Percentiles rank a stretch among this genome's conserved stretches.
Evolutionary conservation across 2,329 filamentous ascomycete species (phyloP).

Genomic region (Penicillium sp.): DNA sequence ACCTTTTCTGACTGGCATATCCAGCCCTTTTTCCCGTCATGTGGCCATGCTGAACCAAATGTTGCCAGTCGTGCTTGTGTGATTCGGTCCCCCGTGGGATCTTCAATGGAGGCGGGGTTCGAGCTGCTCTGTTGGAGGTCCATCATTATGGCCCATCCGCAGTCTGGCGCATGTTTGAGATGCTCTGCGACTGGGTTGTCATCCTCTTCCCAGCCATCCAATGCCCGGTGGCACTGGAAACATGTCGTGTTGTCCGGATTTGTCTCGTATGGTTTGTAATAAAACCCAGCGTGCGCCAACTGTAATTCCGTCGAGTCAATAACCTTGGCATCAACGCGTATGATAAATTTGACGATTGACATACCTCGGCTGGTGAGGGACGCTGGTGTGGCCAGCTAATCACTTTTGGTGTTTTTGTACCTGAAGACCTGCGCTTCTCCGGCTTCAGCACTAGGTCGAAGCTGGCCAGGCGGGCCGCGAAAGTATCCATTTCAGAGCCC

Average conservation of each 20-base stretch:
- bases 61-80: conserved; percentile 76
- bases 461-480: conserved; percentile 74
- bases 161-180: conserved; percentile 74
- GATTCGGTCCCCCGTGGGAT: conserved; percentile 72
- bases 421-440: conserved; percentile 69
- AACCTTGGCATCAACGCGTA: neutral
- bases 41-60: conserved; percentile 82
- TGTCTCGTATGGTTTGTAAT: conserved; percentile 71
- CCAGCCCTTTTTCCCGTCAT: conserved; percentile 85
- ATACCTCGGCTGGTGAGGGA: conserved; percentile 64
- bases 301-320: conserved; percentile 38
- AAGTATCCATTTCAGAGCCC: conserved; percentile 56
- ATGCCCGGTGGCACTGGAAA: conserved; percentile 77
- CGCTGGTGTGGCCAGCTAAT: conserved; percentile 75
- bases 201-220: conserved; percentile 88
- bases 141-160: conserved; percentile 81
- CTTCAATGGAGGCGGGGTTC: conserved; percentile 57
- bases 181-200: conserved; percentile 86
- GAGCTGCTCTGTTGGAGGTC: conserved; percentile 52
- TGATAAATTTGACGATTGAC: conserved; percentile 7
- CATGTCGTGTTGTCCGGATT: conserved; percentile 87
- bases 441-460: conserved; percentile 66
- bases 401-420: conserved; percentile 56
- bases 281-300: conserved; percentile 90
- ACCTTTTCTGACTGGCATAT: conserved; percentile 87